phyloP scores from a whole-genome alignment of 495 filamentous ascomycete genomes.

The Neurospora sp. region DNA sequence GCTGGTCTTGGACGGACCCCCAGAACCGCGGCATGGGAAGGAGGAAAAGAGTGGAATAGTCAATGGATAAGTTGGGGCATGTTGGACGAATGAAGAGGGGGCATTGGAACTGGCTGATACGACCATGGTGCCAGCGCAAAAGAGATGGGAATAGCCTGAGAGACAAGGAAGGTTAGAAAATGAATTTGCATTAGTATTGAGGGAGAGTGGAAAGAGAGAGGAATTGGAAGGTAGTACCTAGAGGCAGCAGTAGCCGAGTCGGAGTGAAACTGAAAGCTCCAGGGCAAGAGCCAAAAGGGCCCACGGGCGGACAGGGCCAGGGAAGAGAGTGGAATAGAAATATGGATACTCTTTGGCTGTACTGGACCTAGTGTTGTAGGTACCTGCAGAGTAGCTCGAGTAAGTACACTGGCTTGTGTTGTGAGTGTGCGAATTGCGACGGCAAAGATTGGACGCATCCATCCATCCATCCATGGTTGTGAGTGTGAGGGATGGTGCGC shows the following conservation, averaged over 20 bases:
- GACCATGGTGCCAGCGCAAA: not conserved
- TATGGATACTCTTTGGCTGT: not conserved
- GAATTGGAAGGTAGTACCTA: not conserved
- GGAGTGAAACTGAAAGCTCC: not conserved
- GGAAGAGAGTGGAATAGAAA: not conserved
- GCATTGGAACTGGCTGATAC: not conserved
- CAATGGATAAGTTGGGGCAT: not conserved
- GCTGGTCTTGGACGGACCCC: not conserved
- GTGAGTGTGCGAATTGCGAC: not conserved
- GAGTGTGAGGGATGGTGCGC: not conserved
- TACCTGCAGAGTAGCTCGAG: not conserved
- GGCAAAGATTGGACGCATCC: not conserved
- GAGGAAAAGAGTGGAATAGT: not conserved
- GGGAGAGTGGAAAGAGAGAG: not conserved
- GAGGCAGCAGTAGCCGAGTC: not conserved
- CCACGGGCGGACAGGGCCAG: not conserved
- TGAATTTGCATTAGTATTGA: not conserved
- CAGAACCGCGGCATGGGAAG: not conserved
- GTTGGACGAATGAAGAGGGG: not conserved
- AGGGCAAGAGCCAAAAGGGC: not conserved
- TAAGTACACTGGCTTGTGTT: not conserved
- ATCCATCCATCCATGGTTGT: not conserved
- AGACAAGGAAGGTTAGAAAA: not conserved
- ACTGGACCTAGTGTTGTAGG: not conserved
- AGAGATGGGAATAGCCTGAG: not conserved